These are phyloP conservation scores for Dunaliella primolecta DNA, from an alignment of 139 green algal species.

Conservation along the genomic window DNA sequence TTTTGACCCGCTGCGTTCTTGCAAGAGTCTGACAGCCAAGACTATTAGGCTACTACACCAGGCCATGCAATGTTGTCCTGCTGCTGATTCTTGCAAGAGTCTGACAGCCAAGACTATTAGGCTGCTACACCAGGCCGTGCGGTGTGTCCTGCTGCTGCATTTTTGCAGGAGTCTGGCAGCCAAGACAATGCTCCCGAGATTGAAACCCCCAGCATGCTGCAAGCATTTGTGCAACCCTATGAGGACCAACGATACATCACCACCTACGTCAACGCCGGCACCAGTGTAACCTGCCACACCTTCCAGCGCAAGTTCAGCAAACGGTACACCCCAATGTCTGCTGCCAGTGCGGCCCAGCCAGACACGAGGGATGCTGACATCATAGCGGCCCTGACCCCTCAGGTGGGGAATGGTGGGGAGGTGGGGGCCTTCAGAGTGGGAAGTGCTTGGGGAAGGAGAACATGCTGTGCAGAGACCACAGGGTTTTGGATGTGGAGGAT, in stretches of 20 bases:
- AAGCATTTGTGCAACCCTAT: conserved; percentile 45
- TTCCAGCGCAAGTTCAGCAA: conserved; percentile 60
- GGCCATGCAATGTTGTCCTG: no score
- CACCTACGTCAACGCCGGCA: conserved; percentile 51
- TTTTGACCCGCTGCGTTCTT: no score
- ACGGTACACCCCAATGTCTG: conserved; percentile 40
- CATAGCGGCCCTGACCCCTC: not conserved
- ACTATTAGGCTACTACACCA: no score
- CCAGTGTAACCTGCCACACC: conserved; percentile 47
- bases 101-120: not conserved
- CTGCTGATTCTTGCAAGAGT: not conserved
- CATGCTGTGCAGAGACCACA: no score
- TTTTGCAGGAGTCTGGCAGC: conserved; percentile 29
- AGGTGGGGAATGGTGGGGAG: no score
- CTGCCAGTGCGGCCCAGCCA: not conserved
- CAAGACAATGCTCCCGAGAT: conserved; percentile 13
- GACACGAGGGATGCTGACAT: conserved; percentile 17
- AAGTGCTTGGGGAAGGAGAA: no score
- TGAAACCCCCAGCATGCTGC: conserved; percentile 45
- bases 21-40: not conserved
- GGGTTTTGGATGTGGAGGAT: no score
- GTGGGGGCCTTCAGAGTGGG: no score
- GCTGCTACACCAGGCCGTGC: no score
- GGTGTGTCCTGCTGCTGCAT: no score
- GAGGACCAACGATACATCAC: conserved; percentile 58